A percentile compares a stretch with the other conserved stretches of the same genome.
These are phyloP conservation scores for Neoboletus magnificus DNA, from an alignment of 768 basidiomycete species.

Conservation along the genomic window DNA sequence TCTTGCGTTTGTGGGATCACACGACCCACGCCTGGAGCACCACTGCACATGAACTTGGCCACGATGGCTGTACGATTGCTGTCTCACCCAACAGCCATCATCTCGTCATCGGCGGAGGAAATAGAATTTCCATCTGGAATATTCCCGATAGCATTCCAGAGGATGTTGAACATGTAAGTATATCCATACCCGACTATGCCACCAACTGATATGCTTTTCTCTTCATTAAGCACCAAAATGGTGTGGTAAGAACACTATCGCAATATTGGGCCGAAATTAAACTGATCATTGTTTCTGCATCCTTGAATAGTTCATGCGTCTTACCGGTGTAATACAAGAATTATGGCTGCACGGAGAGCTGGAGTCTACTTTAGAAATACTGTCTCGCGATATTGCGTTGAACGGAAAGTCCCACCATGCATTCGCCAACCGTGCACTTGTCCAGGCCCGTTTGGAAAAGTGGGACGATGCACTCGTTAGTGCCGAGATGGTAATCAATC, in stretches of 20 bases:
- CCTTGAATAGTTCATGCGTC: constrained; percentile 11
- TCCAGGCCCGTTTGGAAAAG: constrained; percentile 6
- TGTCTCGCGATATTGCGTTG: constrained; percentile 9
- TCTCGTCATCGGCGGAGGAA: constrained; percentile 10
- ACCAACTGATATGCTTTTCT: neutral
- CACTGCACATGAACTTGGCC: neutral
- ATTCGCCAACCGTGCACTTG: constrained; percentile 10
- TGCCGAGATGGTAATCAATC: constrained; percentile 11
- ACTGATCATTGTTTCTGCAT: neutral
- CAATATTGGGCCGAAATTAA: neutral
- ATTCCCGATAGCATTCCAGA: neutral
- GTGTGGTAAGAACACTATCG: neutral
- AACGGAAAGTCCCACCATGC: neutral
- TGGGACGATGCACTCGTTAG: constrained; percentile 5
- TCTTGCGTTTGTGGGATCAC: constrained; percentile 11
- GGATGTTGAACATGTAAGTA: neutral
- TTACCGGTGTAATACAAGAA: neutral
- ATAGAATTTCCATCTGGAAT: constrained; percentile 15
- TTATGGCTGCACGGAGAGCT: constrained; percentile 7
- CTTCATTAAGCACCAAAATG: neutral
- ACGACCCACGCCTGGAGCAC: neutral
- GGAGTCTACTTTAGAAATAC: neutral
- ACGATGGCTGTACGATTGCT: constrained; percentile 3
- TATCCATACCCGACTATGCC: neutral
- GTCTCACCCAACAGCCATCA: constrained; percentile 6